These are phyloP conservation scores for Leccinum subrobustum DNA, from an alignment of 1,284 basidiomycete genomes.

Conservation along the genomic window DNA sequence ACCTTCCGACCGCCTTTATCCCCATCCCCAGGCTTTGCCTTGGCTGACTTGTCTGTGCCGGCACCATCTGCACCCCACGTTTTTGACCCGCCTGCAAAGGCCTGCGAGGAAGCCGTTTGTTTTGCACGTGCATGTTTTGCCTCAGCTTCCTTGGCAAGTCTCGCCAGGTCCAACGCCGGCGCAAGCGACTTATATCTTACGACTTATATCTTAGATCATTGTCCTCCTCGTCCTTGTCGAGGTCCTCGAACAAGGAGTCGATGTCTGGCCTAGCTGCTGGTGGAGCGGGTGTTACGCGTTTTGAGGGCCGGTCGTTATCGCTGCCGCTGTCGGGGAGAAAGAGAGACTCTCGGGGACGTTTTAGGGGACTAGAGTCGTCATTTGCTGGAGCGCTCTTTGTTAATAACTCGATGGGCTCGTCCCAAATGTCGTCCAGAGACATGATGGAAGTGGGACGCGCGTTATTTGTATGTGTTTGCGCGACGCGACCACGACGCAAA, in stretches of 20 bases:
- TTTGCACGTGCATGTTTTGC: constrained; percentile 37
- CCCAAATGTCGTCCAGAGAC: constrained; percentile 47
- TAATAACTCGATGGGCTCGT: constrained; percentile 35
- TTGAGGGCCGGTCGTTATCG: constrained; percentile 28
- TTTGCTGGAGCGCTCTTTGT: constrained; percentile 1
- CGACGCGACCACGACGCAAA: constrained; percentile 2
- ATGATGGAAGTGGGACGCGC: constrained; percentile 25
- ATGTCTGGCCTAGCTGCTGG: constrained; percentile 41
- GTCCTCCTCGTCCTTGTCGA: constrained; percentile 45
- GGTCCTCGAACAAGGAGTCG: constrained; percentile 61
- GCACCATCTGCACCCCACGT: constrained; percentile 2
- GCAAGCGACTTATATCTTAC: constrained; percentile 39
- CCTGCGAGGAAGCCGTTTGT: too few relatives aligned
- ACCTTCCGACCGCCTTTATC: constrained; percentile 50
- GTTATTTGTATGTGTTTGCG: constrained; percentile 30
- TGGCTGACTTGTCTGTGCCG: constrained; percentile 26
- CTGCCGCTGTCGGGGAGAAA: constrained; percentile 55
- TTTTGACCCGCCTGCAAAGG: too few relatives aligned
- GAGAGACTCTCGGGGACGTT: constrained; percentile 41
- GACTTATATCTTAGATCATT: constrained; percentile 27
- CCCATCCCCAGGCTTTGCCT: constrained; percentile 34
- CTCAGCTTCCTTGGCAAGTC: constrained; percentile 53
- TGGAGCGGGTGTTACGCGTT: constrained; percentile 20
- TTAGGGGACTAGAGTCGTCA: constrained; percentile 22
- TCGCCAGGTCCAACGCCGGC: constrained; percentile 49